Base-by-base conservation (phyloP, 2,329 filamentous ascomycete genomes). In the Aureobasidium pullulans region DNA sequence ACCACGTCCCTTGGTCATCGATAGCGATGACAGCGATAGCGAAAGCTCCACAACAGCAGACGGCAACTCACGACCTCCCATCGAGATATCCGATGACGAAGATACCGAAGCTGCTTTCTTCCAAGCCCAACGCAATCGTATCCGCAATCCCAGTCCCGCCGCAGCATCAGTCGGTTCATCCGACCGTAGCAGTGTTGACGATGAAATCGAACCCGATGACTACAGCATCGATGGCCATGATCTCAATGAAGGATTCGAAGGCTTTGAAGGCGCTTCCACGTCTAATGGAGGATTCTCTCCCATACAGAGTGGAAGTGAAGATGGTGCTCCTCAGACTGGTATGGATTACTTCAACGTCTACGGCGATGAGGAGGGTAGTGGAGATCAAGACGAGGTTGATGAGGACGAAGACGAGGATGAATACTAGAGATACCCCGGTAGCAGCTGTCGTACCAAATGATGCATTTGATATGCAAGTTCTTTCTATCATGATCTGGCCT, bases 231-330 rank as follows among this genome's bases (percentile, higher is more conserved):
- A 63, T 11, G 40, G 40, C 32, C 29, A 39, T 1, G 40, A 50
- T 19, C 6, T 37, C 48, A 19, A 44, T 32, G 48, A 60, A 8
- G 53, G 57, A 19, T 58, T 53, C n/a, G 52, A 57, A 34, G 59
- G 47, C 32, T 47, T 43, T 15, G 39, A 59, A 10, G 59, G 60
- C 19, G 36, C 34, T 23, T 23, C 23, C 23, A 23, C 2, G 23
- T 23, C 23, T 23, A 23, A 23, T 23, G 23, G 23, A n/a, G 60
- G 57, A 5, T 64, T 66, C 34, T 63, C 63, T 9, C 64, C 64
- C 3, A n/a, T 64, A 23, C 65, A 39, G 11, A 39, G 47, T 40
- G 48, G 40, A 3, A 36, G 16, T 11, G 52, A 56, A 15, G 44
- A 57, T 6, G 42, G 48, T 11, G 57, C 37, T 1, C 39, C 39